Percentiles rank a stretch among this genome's conserved stretches.
phyloP scores from a whole-genome alignment of 2,329 filamentous ascomycete genomes.

The Fusarium nematophilum region DNA sequence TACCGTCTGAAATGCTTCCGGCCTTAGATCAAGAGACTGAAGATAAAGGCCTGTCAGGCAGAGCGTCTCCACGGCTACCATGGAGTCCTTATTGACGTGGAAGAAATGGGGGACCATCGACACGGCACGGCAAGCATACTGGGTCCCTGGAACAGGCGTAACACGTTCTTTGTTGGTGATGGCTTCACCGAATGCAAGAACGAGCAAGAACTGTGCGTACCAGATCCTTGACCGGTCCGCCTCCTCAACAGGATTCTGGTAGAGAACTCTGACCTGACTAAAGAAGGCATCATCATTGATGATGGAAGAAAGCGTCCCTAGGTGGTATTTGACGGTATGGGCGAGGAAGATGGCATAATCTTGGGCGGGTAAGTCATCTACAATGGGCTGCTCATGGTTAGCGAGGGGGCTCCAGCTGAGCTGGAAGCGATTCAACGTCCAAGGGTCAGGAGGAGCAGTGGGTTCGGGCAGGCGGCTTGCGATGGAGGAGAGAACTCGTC shows the following conservation, averaged over 20 bases:
- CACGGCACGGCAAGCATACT: slow-evolving; percentile 6
- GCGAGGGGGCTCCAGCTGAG: slow-evolving; percentile 12
- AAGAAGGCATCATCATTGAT: slow-evolving; percentile 5
- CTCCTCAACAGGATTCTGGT: slow-evolving; percentile 15
- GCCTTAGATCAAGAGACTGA: too few relatives aligned
- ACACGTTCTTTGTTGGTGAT: background rate
- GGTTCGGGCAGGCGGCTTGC: slow-evolving; percentile 10
- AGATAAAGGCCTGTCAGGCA: too few relatives aligned
- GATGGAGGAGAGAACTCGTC: slow-evolving; percentile 15
- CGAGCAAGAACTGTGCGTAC: slow-evolving; percentile 14
- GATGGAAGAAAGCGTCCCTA: slow-evolving; percentile 5
- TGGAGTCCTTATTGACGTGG: background rate
- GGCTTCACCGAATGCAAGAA: too few relatives aligned
- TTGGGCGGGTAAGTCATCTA: slow-evolving; percentile 6
- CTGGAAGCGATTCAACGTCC: slow-evolving; percentile 6
- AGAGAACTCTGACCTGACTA: slow-evolving; percentile 5
- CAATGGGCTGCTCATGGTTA: too few relatives aligned
- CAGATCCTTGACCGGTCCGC: too few relatives aligned
- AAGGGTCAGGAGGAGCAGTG: slow-evolving; percentile 10
- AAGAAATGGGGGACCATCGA: slow-evolving; percentile 14
- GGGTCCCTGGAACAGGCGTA: slow-evolving; percentile 2
- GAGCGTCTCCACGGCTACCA: too few relatives aligned
- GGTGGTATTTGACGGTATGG: slow-evolving; percentile 12
- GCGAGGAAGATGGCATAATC: slow-evolving; percentile 12
- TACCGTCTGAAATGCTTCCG: background rate